phyloP scores from a whole-genome alignment of 116 monocot species.

The Dioscorea cayenensis region DNA sequence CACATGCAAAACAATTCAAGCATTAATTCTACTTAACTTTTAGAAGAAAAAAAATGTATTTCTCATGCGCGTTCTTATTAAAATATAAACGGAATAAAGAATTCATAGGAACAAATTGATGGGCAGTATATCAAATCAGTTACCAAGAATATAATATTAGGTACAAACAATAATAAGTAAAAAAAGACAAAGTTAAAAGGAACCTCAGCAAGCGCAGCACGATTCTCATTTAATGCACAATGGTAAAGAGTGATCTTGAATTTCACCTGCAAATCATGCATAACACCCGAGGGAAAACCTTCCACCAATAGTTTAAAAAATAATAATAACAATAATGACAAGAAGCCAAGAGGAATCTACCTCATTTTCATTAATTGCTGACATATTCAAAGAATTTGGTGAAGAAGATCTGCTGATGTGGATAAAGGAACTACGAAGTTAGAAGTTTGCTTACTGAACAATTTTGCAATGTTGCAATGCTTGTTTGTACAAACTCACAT shows the following conservation, averaged over 20 bases:
- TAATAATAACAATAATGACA: neutral
- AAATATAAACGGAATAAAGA: neutral
- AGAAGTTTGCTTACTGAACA: constrained; percentile 58
- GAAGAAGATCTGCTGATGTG: constrained; percentile 71
- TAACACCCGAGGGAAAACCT: neutral
- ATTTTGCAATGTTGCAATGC: constrained; percentile 77
- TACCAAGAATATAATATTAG: neutral
- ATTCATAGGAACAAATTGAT: neutral
- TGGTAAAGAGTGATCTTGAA: constrained; percentile 92
- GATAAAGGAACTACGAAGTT: constrained; percentile 61
- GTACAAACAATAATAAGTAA: neutral
- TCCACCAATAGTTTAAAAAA: constrained; percentile 2
- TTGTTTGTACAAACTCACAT: constrained; percentile 88
- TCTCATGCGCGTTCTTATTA: neutral
- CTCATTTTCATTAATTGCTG: constrained; percentile 87
- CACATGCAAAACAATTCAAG: neutral
- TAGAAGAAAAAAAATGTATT: neutral
- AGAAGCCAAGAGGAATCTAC: constrained; percentile 25
- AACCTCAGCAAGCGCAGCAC: constrained; percentile 92
- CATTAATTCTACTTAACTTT: neutral
- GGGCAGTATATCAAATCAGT: neutral
- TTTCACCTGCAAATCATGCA: constrained; percentile 54
- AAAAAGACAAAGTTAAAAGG: neutral
- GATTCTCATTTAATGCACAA: constrained; percentile 75
- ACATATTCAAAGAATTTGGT: constrained; percentile 65